Base-by-base conservation (phyloP, 1,139 yeast species). In the Scheffersomyces insectosa region DNA sequence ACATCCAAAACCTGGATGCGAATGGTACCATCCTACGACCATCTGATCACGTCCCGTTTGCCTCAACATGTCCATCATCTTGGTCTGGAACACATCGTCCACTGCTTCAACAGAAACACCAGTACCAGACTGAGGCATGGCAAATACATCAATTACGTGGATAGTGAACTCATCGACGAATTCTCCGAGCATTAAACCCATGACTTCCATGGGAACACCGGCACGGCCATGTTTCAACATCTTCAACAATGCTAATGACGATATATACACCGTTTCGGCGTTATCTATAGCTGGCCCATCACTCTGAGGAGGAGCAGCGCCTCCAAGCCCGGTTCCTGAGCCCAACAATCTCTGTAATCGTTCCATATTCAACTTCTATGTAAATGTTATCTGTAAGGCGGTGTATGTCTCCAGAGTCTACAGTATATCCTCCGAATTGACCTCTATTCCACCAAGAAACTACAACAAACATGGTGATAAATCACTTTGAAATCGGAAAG, bases 131-230 rank as follows among this genome's bases (percentile, higher is more conserved):
- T 93, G 99, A 14, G 99, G 99, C 99, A 93, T 93, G 46, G 99
- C 99, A 76, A 93, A 93, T 42, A 93, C 99, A 62, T 93, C 99
- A 49, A 89, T 90, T 33, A 93, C 99, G 57, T 91, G 96, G 37
- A 95, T 95, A 1, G 99, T 95, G 68, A 88, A 93, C 50, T 95
- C 99, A 65, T 95, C 99, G 25, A 95, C 96, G 68, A 93, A 91
- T 57, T 93, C 98, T 40, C 99, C 99, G 56, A 95, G 80, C 99
- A 95, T 95, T 52, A 95, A 78, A 3, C 99, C 99, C 99, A 95
- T 95, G 40, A 95, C 99, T 72, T 95, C 99, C 99, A 95, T 95
- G 13, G 99, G 99, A 43, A 95, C 99, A 62, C 99, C 99, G 1
- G 99, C 98, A 60, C 98, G 79, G 37, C 99, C 98, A 63, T 93